Conservation (phyloP, 179 eudicot species). For the Gypsophila paniculata region DNA sequence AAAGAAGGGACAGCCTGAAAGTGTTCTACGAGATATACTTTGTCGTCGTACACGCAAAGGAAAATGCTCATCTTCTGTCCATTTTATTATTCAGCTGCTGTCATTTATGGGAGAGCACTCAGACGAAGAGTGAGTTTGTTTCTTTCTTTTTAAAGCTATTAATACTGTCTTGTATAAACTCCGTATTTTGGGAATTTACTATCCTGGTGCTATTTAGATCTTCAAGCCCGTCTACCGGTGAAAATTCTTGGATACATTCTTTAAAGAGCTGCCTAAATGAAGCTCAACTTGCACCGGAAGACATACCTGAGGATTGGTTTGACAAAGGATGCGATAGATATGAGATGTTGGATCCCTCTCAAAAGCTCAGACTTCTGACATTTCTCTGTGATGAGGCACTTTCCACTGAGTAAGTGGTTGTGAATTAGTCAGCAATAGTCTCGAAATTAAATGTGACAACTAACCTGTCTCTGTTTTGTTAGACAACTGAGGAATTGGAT, state of each 20-base stretch:
- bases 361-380: constrained; percentile 50
- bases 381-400: constrained; percentile 69
- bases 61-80: constrained; percentile 42
- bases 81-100: constrained; percentile 53
- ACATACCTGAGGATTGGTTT: constrained; percentile 31
- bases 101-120: constrained; percentile 39
- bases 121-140: constrained; percentile 41
- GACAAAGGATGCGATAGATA: constrained; percentile 39
- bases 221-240: constrained; percentile 26
- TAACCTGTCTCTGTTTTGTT: constrained; percentile 11
- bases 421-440: not conserved
- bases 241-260: constrained; percentile 37
- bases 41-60: constrained; percentile 53
- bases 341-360: constrained; percentile 43
- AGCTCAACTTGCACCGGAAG: constrained; percentile 32
- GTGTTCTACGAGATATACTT: constrained; percentile 48
- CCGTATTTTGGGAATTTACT: constrained; percentile 6
- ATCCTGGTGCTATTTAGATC: constrained; percentile 27
- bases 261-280: constrained; percentile 42
- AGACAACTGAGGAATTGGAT: constrained; percentile 75
- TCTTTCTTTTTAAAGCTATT: not conserved
- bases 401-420: constrained; percentile 44
- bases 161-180: not conserved
- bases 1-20: constrained; percentile 62
- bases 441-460: not conserved